Conservation (phyloP, 495 filamentous ascomycete genomes). For the Daldinia decipiens region DNA sequence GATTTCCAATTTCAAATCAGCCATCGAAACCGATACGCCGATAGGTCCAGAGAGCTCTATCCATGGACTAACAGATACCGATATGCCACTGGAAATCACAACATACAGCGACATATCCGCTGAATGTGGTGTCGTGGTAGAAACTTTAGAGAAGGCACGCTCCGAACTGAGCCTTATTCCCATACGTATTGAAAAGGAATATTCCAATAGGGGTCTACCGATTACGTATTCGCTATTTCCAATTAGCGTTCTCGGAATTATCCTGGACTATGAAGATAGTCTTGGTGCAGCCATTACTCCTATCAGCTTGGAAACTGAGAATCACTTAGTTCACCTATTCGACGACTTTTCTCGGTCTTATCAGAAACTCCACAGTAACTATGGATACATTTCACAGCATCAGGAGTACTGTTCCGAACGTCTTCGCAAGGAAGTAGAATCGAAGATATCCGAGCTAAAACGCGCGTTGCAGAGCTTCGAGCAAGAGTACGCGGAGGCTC, state of each 20-base stretch:
- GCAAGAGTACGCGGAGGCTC: background rate
- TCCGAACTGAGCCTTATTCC: background rate
- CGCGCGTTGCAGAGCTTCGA: background rate
- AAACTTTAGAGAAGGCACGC: background rate
- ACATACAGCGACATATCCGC: background rate
- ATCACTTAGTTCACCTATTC: background rate
- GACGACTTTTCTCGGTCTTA: background rate
- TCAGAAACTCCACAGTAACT: background rate
- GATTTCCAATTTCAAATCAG: background rate
- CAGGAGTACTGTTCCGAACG: background rate
- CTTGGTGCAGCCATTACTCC: background rate
- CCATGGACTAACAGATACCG: background rate
- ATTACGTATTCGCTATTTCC: background rate
- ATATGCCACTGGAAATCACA: background rate
- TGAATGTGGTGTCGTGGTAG: background rate
- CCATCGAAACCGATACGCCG: background rate
- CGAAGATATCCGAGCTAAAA: background rate
- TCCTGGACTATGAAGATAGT: background rate
- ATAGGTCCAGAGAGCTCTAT: background rate
- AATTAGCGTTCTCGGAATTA: background rate
- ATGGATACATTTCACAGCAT: background rate
- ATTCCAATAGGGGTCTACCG: background rate
- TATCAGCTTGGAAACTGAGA: background rate
- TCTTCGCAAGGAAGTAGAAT: background rate
- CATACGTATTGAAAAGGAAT: background rate